Conservation (phyloP, 192 early-diverging fungal genomes). For the Coemansia nantahalensis region DNA sequence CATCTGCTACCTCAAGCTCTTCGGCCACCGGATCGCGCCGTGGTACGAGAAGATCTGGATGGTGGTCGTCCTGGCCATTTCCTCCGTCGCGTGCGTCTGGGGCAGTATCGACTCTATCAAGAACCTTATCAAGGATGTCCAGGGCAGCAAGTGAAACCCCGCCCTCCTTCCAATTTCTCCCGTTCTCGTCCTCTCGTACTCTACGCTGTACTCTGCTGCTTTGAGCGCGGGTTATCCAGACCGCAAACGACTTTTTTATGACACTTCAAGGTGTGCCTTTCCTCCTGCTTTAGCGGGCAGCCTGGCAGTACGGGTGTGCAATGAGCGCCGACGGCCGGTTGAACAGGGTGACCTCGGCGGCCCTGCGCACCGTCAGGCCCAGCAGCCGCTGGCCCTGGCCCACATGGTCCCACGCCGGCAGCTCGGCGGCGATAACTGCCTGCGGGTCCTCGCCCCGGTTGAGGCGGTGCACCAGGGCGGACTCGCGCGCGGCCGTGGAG, state of each 20-base stretch:
- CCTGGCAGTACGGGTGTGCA: slow-evolving; percentile 7
- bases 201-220: no score
- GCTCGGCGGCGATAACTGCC: slow-evolving; percentile 13
- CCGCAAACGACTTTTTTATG: no score
- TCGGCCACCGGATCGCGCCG: slow-evolving; percentile 51
- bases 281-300: no score
- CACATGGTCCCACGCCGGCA: slow-evolving; percentile 18
- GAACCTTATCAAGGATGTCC: slow-evolving; percentile 54
- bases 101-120: slow-evolving; percentile 65
- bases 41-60: slow-evolving; percentile 54
- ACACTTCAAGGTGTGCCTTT: no score
- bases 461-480: slow-evolving; percentile 11
- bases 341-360: slow-evolving; percentile 12
- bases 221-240: no score
- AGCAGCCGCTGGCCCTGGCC: slow-evolving; percentile 2
- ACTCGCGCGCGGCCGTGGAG: slow-evolving; percentile 5
- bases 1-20: slow-evolving; percentile 67
- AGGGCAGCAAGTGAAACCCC: background rate
- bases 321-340: background rate
- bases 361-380: slow-evolving; percentile 18
- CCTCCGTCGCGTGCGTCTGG: slow-evolving; percentile 58
- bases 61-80: slow-evolving; percentile 54
- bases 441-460: slow-evolving; percentile 15
- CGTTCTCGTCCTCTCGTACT: background rate
- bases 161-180: background rate